Base-by-base conservation (phyloP, 805 yeast genomes). In the Wickerhamomyces hampshirensis region DNA sequence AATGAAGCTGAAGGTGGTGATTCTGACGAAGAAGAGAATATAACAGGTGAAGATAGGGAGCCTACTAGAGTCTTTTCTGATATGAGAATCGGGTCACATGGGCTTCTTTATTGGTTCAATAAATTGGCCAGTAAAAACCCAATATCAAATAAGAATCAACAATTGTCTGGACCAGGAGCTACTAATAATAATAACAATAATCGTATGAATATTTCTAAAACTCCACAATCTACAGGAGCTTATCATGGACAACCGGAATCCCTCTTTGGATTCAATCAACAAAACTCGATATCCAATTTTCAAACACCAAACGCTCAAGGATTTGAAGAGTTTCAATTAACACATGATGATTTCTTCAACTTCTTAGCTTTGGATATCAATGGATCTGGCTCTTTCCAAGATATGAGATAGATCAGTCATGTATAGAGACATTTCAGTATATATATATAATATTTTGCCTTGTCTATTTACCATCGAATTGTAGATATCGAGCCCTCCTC, bases 21-120 rank as follows among this genome's bases (percentile, higher is more conserved):
- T 26, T 36, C 46, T 10, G 56, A 50, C 18, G 59, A 56, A 28
- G 53, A 52, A 19, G 46, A 42, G 5, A 36, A 42, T 23, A 47
- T 46, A 18, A 44, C 52, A 5, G 56, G 55, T 13, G 54, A 47
- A 16, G 30, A 44, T 11, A 43, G 49, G 35, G 63, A 59, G 31
- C 65, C 65, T 4, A 58, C 60, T 10, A 55, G 54, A 34, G 68
- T 66, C 12, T 58, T 65, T 28, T 50, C 62, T 1, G 63, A 58
- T 38, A 56, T 58, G 56, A 47, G 59, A 27, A 48, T 57, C 19
- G 58, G 57, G 16, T 55, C 60, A 12, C 59, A 57, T 39, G 50
- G 56, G 4, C 35, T 58, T 16, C 40, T 59, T n/a, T 49, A 48
- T 34, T 53, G 57, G 54, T 47, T 57, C 38, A 51, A 51, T 28